phyloP scores from a whole-genome alignment of 257 asterid species.

The Nyctanthes arbortristis region DNA sequence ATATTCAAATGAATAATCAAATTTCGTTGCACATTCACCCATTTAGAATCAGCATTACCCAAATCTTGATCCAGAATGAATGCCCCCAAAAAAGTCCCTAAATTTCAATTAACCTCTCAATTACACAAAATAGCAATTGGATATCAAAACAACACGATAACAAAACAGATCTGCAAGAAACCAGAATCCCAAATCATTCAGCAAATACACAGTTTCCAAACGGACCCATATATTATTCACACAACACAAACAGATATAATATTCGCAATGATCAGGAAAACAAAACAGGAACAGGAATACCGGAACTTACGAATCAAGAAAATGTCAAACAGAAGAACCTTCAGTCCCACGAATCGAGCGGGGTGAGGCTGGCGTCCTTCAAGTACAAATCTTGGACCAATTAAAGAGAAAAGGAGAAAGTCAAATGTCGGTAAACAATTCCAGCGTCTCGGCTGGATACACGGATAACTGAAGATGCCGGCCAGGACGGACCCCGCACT shows the following conservation, averaged over 20 bases:
- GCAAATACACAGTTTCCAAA: background rate
- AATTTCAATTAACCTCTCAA: background rate
- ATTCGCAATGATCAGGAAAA: background rate
- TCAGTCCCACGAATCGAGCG: background rate
- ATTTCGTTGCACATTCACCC: slow-evolving; percentile 5
- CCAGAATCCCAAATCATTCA: background rate
- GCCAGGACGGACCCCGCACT: slow-evolving; percentile 2
- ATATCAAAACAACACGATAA: background rate
- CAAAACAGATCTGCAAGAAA: slow-evolving; percentile 5
- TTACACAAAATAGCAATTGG: background rate
- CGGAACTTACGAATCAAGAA: slow-evolving; percentile 14
- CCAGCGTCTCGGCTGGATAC: slow-evolving; percentile 1
- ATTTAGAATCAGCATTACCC: background rate
- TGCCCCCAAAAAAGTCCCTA: background rate
- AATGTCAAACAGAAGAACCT: slow-evolving; percentile 8
- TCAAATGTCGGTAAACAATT: slow-evolving; percentile 3
- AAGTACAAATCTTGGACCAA: slow-evolving; percentile 4
- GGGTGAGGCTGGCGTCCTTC: slow-evolving; percentile 10
- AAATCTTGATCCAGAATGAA: no score
- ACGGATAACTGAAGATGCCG: background rate
- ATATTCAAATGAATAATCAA: background rate
- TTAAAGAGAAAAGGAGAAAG: background rate
- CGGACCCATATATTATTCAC: background rate
- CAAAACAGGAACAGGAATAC: background rate
- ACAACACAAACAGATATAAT: background rate